phyloP scores from a whole-genome alignment of 805 yeast species.

The Henningerozyma blattae region DNA sequence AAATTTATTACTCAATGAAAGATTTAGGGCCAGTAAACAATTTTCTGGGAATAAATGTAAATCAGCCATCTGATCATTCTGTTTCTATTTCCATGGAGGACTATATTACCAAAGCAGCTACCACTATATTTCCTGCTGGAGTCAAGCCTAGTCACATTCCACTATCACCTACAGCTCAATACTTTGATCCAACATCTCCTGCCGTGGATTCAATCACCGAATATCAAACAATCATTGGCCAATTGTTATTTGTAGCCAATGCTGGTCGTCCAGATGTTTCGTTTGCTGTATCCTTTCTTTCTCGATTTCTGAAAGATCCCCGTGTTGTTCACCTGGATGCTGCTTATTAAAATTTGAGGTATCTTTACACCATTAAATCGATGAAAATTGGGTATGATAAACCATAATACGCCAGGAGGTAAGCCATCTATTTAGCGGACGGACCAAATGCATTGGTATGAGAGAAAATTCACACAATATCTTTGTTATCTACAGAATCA shows the following conservation, averaged over 20 bases:
- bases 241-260: slow-evolving; percentile 4
- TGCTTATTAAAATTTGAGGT: neutral
- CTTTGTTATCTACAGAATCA: neutral
- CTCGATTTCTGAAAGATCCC: slow-evolving; percentile 4
- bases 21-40: slow-evolving; percentile 2
- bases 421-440: neutral
- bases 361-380: neutral
- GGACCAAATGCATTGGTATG: neutral
- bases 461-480: neutral
- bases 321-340: slow-evolving; percentile 1
- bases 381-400: neutral
- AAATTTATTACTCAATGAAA: slow-evolving; percentile 1
- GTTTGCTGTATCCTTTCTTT: slow-evolving; percentile 1
- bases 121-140: neutral
- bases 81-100: slow-evolving; percentile 1
- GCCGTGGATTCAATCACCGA: neutral
- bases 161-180: neutral
- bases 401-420: neutral
- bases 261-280: slow-evolving; percentile 8
- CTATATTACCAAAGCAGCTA: slow-evolving; percentile 2
- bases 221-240: slow-evolving; percentile 3
- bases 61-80: neutral
- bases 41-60: slow-evolving; percentile 4
- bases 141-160: neutral
- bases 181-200: neutral